phyloP scores from a whole-genome alignment of 495 filamentous ascomycete genomes.

The Trypethelium eluteriae region DNA sequence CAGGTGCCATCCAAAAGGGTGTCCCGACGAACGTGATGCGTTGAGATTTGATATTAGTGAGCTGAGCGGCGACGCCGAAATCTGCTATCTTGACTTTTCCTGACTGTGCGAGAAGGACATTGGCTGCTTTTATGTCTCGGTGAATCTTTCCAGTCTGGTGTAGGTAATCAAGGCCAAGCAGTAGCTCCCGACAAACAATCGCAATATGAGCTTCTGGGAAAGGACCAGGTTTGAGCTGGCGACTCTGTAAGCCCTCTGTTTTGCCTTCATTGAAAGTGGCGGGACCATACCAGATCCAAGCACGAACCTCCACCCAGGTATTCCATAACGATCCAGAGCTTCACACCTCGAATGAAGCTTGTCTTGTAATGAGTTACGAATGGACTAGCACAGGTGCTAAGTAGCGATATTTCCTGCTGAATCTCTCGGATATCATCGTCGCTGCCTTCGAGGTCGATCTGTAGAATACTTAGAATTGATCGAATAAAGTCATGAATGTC shows the following conservation, averaged over 20 bases:
- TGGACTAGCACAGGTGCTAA: constrained; percentile 86
- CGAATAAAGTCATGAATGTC: not conserved
- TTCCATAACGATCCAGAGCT: constrained; percentile 97
- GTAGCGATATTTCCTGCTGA: constrained; percentile 93
- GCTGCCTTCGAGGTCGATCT: constrained; percentile 92
- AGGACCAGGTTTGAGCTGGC: constrained; percentile 70
- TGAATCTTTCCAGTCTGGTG: constrained; percentile 94
- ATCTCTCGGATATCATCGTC: constrained; percentile 99
- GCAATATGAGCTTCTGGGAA: constrained; percentile 91
- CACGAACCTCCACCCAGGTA: constrained; percentile 92
- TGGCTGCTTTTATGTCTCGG: constrained; percentile 73
- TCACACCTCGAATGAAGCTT: constrained; percentile 87
- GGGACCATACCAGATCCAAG: constrained; percentile 52
- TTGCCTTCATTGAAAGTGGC: not conserved
- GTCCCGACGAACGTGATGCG: constrained; percentile 98
- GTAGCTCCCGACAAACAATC: constrained; percentile 83
- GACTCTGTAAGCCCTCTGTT: not conserved
- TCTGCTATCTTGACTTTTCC: constrained; percentile 95
- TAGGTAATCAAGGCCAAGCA: constrained; percentile 85
- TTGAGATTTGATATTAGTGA: constrained; percentile 96
- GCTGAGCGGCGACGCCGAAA: constrained; percentile 93
- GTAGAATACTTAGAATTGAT: not conserved
- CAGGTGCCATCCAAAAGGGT: constrained; percentile 99
- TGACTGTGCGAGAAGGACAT: constrained; percentile 54
- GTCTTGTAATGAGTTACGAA: constrained; percentile 97